These are phyloP conservation scores for Aspergillus carlsbadensis DNA, from an alignment of 495 filamentous ascomycete species.

Conservation along the genomic window DNA sequence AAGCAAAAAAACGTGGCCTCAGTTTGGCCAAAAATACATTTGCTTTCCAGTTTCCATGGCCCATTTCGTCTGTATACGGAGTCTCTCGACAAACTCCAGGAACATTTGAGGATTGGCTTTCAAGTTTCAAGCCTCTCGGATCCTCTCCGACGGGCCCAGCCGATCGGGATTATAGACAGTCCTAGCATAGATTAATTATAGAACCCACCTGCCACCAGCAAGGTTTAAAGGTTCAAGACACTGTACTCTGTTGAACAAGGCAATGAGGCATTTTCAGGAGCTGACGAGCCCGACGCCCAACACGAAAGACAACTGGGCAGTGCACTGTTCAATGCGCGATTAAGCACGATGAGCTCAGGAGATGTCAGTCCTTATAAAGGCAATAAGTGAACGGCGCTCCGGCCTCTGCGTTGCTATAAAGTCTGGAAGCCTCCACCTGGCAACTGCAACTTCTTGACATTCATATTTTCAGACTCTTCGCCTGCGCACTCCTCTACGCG, in stretches of 20 bases:
- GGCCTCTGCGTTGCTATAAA: too few species aligned
- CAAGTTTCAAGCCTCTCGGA: background rate
- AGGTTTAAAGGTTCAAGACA: background rate
- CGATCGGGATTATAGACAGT: background rate
- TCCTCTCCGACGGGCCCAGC: background rate
- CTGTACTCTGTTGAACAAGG: background rate
- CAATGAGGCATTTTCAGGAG: constrained; percentile 7
- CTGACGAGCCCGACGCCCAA: constrained; percentile 9
- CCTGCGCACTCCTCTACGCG: too few species aligned
- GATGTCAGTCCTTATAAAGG: background rate
- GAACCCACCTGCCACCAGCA: background rate
- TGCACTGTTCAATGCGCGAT: constrained; percentile 1
- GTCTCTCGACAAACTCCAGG: background rate
- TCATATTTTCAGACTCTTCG: too few species aligned
- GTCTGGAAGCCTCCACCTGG: too few species aligned
- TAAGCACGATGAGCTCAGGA: background rate
- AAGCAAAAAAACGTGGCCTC: constrained; percentile 3
- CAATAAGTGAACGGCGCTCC: too few species aligned
- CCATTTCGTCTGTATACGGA: too few species aligned
- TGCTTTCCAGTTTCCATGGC: too few species aligned
- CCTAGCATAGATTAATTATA: background rate
- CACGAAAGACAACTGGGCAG: background rate
- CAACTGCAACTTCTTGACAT: too few species aligned
- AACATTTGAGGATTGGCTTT: background rate
- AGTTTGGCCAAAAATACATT: background rate